Evolutionary conservation across 495 filamentous ascomycete species (phyloP), one percentile per base, ranked within the genome.

Genomic region (Penicillium antarcticum): DNA sequence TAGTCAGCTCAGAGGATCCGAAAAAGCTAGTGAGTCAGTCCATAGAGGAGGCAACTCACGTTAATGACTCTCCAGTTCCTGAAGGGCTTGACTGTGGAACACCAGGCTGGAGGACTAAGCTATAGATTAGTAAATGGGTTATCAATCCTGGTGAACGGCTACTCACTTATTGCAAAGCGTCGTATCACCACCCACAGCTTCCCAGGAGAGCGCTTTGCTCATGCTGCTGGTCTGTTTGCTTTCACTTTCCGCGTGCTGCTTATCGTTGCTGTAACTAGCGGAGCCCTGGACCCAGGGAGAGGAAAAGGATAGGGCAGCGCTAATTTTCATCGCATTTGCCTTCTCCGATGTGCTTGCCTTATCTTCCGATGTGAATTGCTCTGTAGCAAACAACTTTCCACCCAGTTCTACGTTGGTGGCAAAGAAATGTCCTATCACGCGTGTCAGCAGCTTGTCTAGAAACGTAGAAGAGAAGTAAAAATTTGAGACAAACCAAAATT

Each of bases 111-210:
- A 8, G 45, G 45, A 16, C 45, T 48, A 17, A 3, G 18, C 8
- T 18, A 29, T 5, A 13, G 37, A 7, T 38, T 23, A 35, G 21
- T n/a, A 26, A 35, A 17, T 10, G 8, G 2, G 16, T 38, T n/a
- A 12, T 26, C 8, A 3, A 23, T 12, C 1, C 21, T 6, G 9
- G n/a, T 12, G 19, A 26, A 12, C 23, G 0, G 38, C 9, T 17
- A 26, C 45, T 48, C 14, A 48, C 45, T 48, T 37, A 5, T 48
- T 48, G 19, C 45, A 48, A 8, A 48, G 45, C 1, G 38, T 6
- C 32, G 45, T 48, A 24, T 48, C 34, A n/a, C 45, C 34, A n/a
- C 45, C 45, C 23, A 37, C 33, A n/a, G 34, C 45, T 16, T 48
- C 16, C 45, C 34, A 48, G 14, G 45, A 38, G 23, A 48, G 13